Percentiles rank a stretch among this genome's conserved stretches.
These are phyloP conservation scores for Gossypium arboreum DNA, from an alignment of 345 rosid species.

Conservation along the genomic window DNA sequence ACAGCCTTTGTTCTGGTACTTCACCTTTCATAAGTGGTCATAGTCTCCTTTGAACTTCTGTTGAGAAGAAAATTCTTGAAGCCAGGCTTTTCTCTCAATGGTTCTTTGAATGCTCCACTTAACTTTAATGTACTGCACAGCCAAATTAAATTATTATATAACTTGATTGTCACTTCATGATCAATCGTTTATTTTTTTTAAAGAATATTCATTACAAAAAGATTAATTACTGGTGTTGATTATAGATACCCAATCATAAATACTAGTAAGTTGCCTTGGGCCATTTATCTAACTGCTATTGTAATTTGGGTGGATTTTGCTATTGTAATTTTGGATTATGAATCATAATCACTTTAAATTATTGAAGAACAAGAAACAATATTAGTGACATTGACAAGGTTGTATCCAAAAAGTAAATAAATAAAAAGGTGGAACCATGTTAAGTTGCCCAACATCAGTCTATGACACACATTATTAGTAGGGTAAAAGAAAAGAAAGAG, in stretches of 20 bases:
- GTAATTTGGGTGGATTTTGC: background rate
- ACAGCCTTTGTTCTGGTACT: slow-evolving; percentile 5
- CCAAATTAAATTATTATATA: background rate
- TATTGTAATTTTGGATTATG: background rate
- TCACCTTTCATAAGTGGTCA: background rate
- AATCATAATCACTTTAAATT: background rate
- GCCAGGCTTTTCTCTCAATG: background rate
- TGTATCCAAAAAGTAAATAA: too few relatives aligned
- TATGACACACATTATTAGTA: background rate
- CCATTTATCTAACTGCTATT: background rate
- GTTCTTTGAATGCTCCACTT: background rate
- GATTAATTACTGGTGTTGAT: too few relatives aligned
- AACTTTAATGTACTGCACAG: background rate
- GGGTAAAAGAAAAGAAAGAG: too few relatives aligned
- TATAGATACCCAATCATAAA: too few relatives aligned
- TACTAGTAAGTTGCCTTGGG: background rate
- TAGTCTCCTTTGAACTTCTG: background rate
- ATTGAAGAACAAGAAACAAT: background rate
- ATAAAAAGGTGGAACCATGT: background rate
- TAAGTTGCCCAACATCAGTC: background rate
- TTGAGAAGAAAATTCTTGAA: slow-evolving; percentile 4
- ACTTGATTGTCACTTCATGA: too few relatives aligned
- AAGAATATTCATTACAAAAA: too few relatives aligned
- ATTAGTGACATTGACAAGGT: background rate
- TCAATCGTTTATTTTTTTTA: too few relatives aligned